These are phyloP conservation scores for Coemansia sp. DNA, from an alignment of 192 early-diverging fungal species.

Conservation along the genomic window DNA sequence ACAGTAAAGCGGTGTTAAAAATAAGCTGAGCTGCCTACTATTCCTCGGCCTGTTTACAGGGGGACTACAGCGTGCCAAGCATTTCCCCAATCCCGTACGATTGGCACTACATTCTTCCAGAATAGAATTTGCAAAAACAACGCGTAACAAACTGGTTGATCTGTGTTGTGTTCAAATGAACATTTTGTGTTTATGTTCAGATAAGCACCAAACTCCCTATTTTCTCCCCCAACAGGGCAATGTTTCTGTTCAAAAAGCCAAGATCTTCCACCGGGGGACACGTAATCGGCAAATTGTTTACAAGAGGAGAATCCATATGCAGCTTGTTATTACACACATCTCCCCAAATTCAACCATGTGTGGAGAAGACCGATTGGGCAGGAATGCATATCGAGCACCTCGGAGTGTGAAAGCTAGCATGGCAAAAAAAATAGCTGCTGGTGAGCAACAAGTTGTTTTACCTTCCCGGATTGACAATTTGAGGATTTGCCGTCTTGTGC, in stretches of 20 bases:
- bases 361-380: background rate
- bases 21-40: background rate
- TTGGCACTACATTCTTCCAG: too few species aligned
- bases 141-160: background rate
- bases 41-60: background rate
- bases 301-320: background rate
- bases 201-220: background rate
- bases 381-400: background rate
- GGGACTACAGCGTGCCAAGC: background rate
- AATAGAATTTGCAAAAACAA: too few species aligned
- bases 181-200: background rate
- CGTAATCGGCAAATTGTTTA: slow-evolving; percentile 1
- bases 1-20: background rate
- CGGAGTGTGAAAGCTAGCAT: background rate
- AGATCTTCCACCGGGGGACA: background rate
- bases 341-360: background rate
- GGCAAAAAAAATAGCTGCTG: too few species aligned
- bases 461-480: slow-evolving; percentile 1
- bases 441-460: background rate
- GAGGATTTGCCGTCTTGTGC: too few species aligned
- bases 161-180: background rate
- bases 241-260: background rate
- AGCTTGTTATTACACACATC: background rate
- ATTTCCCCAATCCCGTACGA: too few species aligned
- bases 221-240: background rate